Evolutionary conservation across 1,284 basidiomycete genomes (phyloP), one percentile per base, ranked within the genome.

Genomic region (Melampsora medusae): DNA sequence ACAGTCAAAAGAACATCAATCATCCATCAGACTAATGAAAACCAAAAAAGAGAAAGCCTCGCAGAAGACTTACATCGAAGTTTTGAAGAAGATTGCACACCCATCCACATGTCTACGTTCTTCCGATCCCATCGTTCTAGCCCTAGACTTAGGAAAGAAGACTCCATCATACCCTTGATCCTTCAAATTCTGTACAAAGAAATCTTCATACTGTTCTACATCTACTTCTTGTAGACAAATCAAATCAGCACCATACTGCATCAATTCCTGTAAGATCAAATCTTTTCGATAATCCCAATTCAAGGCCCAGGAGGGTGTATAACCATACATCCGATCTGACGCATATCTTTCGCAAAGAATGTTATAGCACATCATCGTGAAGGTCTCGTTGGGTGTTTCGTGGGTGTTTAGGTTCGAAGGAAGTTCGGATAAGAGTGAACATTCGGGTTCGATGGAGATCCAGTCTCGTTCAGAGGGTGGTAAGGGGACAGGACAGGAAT

Each of bases 231-330:
- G 84, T 78, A 99, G 84, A 84, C 97, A 99, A 77, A 98, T 84
- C 80, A 99, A 90, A 84, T 99, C 97, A 72, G 92, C 88, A 61
- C 90, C 87, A 80, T 92, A 91, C 79, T 88, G 88, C 84, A 91
- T 87, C 67, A 98, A 86, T 85, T 99, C 95, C 70, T 90, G 88
- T 79, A 97, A 82, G 79, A 99, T 94, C 77, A 92, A 86, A 79
- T 93, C 91, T 84, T 93, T 95, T 78, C 97, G 89, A 83, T 97
- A 98, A 60, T 91, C 89, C 97, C 97, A 99, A 56, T 89, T 87
- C 49, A 99, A 86, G 0, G 97, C 97, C 95, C 96, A 98, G 5
- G 90, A 88, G 1, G 97, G 96, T 0, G 96, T 98, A 84, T 99
- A 99, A 12, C 93, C 94, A 84, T 99, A 99, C 84, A 97, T 86